These are phyloP conservation scores for Chlorencoelia australis DNA, from an alignment of 2,329 filamentous ascomycete genomes.

Conservation along the genomic window DNA sequence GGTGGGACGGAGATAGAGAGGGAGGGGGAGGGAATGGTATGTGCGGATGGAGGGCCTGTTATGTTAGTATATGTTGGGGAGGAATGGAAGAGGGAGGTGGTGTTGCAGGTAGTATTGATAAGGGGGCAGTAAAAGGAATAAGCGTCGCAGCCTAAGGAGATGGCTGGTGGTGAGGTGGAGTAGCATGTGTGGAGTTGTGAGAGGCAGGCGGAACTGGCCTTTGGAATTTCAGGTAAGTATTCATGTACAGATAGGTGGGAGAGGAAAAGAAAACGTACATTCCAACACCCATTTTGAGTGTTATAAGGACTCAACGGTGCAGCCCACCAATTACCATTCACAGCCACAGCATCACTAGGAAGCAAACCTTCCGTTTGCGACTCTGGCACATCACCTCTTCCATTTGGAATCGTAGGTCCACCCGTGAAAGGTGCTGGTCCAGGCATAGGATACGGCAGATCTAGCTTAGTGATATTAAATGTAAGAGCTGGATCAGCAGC, in stretches of 20 bases:
- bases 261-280: slow-evolving; percentile 21
- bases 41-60: slow-evolving; percentile 43
- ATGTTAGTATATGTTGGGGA: too few species aligned
- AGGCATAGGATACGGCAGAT: slow-evolving; percentile 43
- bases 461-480: slow-evolving; percentile 53
- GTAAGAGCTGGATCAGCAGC: slow-evolving; percentile 43
- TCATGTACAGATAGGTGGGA: neutral
- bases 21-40: too few species aligned
- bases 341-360: slow-evolving; percentile 46
- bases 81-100: slow-evolving; percentile 32
- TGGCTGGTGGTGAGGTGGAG: slow-evolving; percentile 45
- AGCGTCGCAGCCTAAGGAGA: slow-evolving; percentile 45
- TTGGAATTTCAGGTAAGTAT: neutral
- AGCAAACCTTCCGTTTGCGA: slow-evolving; percentile 39
- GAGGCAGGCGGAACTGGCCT: slow-evolving; percentile 44
- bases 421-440: slow-evolving; percentile 37
- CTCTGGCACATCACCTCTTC: slow-evolving; percentile 9
- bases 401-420: slow-evolving; percentile 1
- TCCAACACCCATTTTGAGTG: slow-evolving; percentile 50
- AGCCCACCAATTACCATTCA: slow-evolving; percentile 66
- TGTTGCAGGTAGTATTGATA: slow-evolving; percentile 35
- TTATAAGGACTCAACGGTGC: slow-evolving; percentile 48
- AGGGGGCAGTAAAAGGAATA: slow-evolving; percentile 54
- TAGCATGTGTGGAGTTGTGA: slow-evolving; percentile 50
- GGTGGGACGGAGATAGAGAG: too few species aligned